Evolutionary conservation across 306 rosid species (phyloP).

Genomic region (Dalbergia oliveri): DNA sequence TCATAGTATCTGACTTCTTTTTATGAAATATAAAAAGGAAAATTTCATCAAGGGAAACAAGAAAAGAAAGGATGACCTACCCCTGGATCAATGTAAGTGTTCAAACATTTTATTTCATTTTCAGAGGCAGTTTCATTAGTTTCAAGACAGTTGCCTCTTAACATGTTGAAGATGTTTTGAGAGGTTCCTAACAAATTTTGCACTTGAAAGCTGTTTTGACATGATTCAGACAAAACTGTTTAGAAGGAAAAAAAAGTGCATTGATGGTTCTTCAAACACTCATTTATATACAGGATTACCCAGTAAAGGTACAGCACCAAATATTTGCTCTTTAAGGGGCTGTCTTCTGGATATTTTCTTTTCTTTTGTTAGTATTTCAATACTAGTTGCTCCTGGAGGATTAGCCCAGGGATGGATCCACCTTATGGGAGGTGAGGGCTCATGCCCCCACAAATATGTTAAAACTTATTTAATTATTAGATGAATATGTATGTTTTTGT

Average conservation of each 20-base stretch:
- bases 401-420: neutral
- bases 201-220: no score
- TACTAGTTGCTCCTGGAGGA: neutral
- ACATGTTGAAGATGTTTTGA: neutral
- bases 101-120: conserved; percentile 17
- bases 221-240: neutral
- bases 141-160: conserved; percentile 12
- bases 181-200: neutral
- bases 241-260: neutral
- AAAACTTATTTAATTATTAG: no score
- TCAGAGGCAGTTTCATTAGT: conserved; percentile 10
- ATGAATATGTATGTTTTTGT: no score
- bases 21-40: neutral
- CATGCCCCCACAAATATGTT: no score
- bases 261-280: neutral
- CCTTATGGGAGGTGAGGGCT: no score
- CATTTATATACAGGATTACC: neutral
- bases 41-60: neutral
- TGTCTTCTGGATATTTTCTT: neutral
- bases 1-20: conserved; percentile 24
- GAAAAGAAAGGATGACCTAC: neutral
- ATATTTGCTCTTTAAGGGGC: neutral
- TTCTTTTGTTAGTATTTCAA: neutral
- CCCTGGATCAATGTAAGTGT: conserved; percentile 27
- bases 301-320: conserved; percentile 23